phyloP scores from a whole-genome alignment of 768 basidiomycete genomes.

The Coprinopsis marcescibilis region DNA sequence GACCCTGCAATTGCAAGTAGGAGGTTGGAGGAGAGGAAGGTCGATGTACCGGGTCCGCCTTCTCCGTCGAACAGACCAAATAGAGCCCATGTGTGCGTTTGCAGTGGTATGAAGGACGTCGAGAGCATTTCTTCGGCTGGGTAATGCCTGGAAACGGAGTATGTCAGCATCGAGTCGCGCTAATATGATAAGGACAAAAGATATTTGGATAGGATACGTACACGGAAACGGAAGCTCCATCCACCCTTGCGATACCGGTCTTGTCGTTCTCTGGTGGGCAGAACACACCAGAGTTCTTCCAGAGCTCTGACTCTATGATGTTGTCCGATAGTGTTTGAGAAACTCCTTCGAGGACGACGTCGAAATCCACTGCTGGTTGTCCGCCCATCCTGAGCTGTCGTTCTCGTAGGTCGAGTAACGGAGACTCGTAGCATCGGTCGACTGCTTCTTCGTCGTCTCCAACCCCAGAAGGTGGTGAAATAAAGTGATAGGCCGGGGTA shows the following conservation, averaged over 20 bases:
- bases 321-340: background rate
- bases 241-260: conserved; percentile 2
- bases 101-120: conserved; percentile 8
- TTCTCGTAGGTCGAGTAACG: too few relatives aligned
- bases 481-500: too few relatives aligned
- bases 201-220: background rate
- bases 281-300: background rate
- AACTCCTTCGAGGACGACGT: background rate
- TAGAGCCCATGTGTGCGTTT: conserved; percentile 20
- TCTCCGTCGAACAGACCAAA: conserved; percentile 27
- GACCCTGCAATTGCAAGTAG: conserved; percentile 18
- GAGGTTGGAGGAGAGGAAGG: conserved; percentile 27
- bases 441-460: too few relatives aligned
- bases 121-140: background rate
- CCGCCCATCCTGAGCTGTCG: too few relatives aligned
- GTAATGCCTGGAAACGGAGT: conserved; percentile 5
- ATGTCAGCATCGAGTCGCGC: background rate
- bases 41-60: conserved; percentile 27
- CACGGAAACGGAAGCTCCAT: background rate
- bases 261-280: conserved; percentile 1
- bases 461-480: too few relatives aligned
- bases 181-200: background rate
- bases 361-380: too few relatives aligned
- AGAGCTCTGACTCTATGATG: background rate
- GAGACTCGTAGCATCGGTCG: too few relatives aligned